Base-by-base conservation (phyloP, 2,329 filamentous ascomycete genomes). In the Myrmaecium sp. region DNA sequence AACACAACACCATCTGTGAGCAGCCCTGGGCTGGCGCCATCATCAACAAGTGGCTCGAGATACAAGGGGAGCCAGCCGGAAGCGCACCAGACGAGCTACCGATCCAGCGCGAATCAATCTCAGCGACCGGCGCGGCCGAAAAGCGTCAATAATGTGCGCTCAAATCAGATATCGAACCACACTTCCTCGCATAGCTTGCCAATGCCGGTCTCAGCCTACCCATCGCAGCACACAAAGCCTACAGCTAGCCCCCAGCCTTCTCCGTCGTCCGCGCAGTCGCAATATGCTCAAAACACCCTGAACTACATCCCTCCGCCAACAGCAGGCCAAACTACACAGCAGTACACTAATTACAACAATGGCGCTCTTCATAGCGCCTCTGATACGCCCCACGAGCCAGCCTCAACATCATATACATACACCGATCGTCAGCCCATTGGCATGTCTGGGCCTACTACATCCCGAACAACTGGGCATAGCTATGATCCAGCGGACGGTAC, bases 251-350 rank as follows among this genome's bases (percentile, higher is more conserved):
- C 36, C 11, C 44, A 44, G 28, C 39, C 40, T 6, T 35, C 44
- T 23, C 33, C 36, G 14, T 47, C 42, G 29, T 42, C 47, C 4
- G 38, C 39, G 3, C 45, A 47, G 17, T 22, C 27, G 13, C 40
- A 44, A 17, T 43, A 48, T 23, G 33, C 28, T 4, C 34, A 38
- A n/a, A 35, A 34, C 13, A 33, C 24, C 11, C 23, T 34, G 3
- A 25, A 30, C 7, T 28, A 38, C 14, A 30, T 23, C 3, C 34
- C 15, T 14, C 23, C 36, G 14, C 28, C 30, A 11, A 38, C 30
- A 23, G n/a, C n/a, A n/a, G n/a, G n/a, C n/a, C n/a, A n/a, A 10
- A 17, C 41, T 12, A 31, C 34, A 5, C 23, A 32, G 12, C 41
- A 43, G 5, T 38, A 44, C 22, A 32, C 26, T 10, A 36, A 41